phyloP scores from a whole-genome alignment of 768 basidiomycete species.

The Hemileccinum rubropunctum region DNA sequence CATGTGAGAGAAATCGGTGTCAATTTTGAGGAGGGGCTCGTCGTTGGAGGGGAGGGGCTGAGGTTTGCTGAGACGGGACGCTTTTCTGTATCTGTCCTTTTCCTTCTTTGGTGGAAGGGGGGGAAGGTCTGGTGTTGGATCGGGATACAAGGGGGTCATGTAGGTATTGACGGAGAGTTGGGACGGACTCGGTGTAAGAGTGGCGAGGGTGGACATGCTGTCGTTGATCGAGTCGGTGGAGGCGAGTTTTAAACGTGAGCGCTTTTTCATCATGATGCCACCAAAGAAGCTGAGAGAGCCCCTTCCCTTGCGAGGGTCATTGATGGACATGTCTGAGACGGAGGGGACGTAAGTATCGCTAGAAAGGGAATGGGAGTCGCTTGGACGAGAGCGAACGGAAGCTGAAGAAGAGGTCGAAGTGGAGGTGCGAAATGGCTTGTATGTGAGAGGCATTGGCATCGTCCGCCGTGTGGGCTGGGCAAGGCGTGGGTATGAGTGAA shows the following conservation, averaged over 20 bases:
- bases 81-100: conserved; percentile 17
- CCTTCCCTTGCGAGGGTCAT: conserved; percentile 45
- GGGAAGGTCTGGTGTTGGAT: conserved; percentile 6
- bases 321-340: conserved; percentile 35
- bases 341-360: conserved; percentile 29
- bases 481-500: conserved; percentile 7
- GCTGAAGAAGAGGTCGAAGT: conserved; percentile 22
- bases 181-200: conserved; percentile 39
- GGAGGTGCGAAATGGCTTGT: conserved; percentile 33
- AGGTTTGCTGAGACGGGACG: conserved; percentile 23
- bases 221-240: conserved; percentile 31
- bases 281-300: conserved; percentile 42
- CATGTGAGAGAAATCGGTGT: conserved; percentile 53
- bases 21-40: conserved; percentile 20
- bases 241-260: conserved; percentile 40
- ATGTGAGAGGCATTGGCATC: conserved; percentile 21
- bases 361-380: conserved; percentile 28
- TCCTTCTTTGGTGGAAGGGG: conserved; percentile 27
- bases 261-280: conserved; percentile 40
- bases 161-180: conserved; percentile 25
- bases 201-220: conserved; percentile 29
- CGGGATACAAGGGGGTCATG: conserved; percentile 8
- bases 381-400: conserved; percentile 28
- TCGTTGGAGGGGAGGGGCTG: conserved; percentile 25
- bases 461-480: conserved; percentile 18